phyloP scores from a whole-genome alignment of 1,284 basidiomycete genomes.

The Malassezia dermatis region DNA sequence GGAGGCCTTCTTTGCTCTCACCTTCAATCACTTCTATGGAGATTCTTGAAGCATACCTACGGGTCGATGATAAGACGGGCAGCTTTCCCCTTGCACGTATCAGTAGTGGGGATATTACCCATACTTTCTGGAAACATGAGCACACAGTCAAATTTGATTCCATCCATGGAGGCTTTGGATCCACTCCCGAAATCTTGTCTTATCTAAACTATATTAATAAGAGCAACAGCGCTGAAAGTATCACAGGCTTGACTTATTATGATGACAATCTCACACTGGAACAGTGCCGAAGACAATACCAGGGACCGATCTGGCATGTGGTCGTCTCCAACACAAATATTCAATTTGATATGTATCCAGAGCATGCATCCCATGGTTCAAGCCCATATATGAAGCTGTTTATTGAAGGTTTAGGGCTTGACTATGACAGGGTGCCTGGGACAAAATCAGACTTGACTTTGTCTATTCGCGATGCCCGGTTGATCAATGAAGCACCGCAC shows the following conservation, averaged over 20 bases:
- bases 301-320: neutral
- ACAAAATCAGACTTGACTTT: neutral
- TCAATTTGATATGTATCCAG: neutral
- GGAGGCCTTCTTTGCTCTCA: neutral
- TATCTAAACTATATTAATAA: neutral
- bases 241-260: neutral
- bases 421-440: neutral
- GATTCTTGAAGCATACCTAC: neutral
- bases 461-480: neutral
- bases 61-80: neutral
- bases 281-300: neutral
- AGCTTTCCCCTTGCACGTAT: neutral
- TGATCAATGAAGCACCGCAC: neutral
- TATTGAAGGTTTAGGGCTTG: neutral
- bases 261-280: neutral
- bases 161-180: neutral
- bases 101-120: neutral
- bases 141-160: neutral
- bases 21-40: neutral
- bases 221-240: neutral
- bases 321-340: neutral
- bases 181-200: neutral
- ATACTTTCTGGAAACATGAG: constrained; percentile 50
- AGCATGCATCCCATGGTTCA: neutral
- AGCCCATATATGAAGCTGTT: neutral